Conservation (phyloP, 768 basidiomycete genomes). For the Peribolospora kevripleyi region DNA sequence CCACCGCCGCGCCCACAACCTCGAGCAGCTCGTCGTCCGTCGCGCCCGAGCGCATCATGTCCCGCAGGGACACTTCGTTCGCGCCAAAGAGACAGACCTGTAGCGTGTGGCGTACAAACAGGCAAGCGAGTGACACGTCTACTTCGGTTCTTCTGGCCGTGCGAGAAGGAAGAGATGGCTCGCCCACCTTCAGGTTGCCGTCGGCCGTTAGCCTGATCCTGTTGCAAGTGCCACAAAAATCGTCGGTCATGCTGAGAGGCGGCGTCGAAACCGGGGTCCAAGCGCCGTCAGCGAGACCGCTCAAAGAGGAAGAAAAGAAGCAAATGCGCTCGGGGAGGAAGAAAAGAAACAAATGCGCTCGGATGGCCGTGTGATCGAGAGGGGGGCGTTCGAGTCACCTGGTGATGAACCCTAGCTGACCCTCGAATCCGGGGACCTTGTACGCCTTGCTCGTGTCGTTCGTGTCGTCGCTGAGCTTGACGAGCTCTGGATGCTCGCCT, state of each 20-base stretch:
- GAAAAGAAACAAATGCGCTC: no score
- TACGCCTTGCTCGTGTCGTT: conserved; percentile 67
- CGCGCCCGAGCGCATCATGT: conserved; percentile 40
- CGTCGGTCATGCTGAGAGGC: conserved; percentile 59
- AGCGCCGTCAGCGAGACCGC: neutral
- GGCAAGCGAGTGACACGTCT: neutral
- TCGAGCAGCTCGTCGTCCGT: conserved; percentile 37
- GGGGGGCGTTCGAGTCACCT: conserved; percentile 1
- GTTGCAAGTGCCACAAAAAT: conserved; percentile 68
- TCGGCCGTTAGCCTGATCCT: conserved; percentile 67
- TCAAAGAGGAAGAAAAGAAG: neutral
- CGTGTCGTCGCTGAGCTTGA: conserved; percentile 32
- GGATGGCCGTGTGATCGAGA: no score
- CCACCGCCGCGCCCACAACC: conserved; percentile 40
- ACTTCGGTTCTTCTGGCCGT: neutral
- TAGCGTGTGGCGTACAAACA: neutral
- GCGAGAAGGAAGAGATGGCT: neutral
- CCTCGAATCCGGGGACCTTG: conserved; percentile 42
- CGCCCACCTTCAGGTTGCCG: conserved; percentile 54
- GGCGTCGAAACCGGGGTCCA: no score
- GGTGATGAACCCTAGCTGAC: conserved; percentile 56
- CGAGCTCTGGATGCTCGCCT: conserved; percentile 27
- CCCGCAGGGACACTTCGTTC: conserved; percentile 56
- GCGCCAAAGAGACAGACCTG: conserved; percentile 74
- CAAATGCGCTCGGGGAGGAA: no score